Conservation (phyloP, 179 eudicot genomes). For the Spinacia oleracea region DNA sequence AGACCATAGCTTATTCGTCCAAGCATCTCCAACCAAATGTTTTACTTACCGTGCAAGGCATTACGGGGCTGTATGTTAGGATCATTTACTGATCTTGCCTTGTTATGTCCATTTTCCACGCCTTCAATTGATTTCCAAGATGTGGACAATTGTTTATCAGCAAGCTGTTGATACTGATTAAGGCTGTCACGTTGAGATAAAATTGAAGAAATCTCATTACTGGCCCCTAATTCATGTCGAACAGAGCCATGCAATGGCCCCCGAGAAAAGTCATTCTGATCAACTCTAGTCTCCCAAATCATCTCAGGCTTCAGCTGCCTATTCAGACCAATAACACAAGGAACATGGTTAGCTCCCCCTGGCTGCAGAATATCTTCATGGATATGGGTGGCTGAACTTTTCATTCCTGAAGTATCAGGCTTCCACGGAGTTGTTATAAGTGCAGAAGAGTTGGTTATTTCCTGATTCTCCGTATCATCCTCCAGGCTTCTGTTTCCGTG, state of each 20-base stretch:
- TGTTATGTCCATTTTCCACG: constrained; percentile 40
- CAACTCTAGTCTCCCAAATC: constrained; percentile 48
- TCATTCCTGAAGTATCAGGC: constrained; percentile 40
- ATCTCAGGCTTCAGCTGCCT: constrained; percentile 58
- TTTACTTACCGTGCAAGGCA: constrained; percentile 45
- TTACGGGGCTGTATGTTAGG: constrained; percentile 35
- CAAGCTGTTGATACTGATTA: constrained; percentile 42
- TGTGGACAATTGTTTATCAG: constrained; percentile 44
- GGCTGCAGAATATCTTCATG: constrained; percentile 42
- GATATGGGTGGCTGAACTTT: constrained; percentile 36
- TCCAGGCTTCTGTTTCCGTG: constrained; percentile 38
- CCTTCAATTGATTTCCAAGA: constrained; percentile 53
- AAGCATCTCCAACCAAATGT: constrained; percentile 9
- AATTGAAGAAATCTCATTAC: constrained; percentile 42
- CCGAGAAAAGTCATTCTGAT: constrained; percentile 39
- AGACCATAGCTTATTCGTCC: not conserved
- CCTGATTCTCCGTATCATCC: constrained; percentile 46
- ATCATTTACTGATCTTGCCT: constrained; percentile 40
- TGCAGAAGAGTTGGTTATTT: constrained; percentile 40
- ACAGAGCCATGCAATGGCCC: constrained; percentile 37
- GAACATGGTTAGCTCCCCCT: constrained; percentile 33
- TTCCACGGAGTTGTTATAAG: constrained; percentile 34
- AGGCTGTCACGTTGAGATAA: constrained; percentile 41
- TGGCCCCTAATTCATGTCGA: constrained; percentile 39
- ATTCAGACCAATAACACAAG: constrained; percentile 39